Evolutionary conservation across 2,329 filamentous ascomycete species (phyloP).

Genomic region (Trichoderma brevicompactum): DNA sequence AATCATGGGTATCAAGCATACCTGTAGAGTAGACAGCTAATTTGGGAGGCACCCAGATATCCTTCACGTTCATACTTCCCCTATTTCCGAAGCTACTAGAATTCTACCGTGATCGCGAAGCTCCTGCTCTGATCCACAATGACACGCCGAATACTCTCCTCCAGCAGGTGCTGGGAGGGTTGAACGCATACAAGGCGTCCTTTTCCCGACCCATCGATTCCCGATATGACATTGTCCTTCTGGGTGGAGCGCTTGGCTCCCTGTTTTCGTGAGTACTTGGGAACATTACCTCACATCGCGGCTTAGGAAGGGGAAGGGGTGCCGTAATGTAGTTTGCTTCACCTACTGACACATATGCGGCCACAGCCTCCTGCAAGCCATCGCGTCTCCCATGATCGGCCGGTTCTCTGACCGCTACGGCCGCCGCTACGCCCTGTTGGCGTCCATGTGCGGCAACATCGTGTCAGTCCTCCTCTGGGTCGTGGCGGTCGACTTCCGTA

Average conservation of each 20-base stretch:
- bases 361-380: constrained; percentile 78
- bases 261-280: constrained; percentile 68
- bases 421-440: constrained; percentile 81
- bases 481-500: constrained; percentile 88
- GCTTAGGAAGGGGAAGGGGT: background rate
- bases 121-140: constrained; percentile 49
- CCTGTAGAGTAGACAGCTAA: constrained; percentile 23
- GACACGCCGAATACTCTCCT: constrained; percentile 68
- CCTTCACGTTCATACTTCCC: constrained; percentile 97
- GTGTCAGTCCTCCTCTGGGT: constrained; percentile 94
- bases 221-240: constrained; percentile 93
- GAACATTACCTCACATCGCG: background rate
- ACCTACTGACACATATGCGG: constrained; percentile 8
- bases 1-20: background rate
- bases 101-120: constrained; percentile 90
- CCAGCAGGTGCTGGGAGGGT: constrained; percentile 75
- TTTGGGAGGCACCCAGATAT: constrained; percentile 67
- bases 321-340: background rate
- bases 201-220: constrained; percentile 94
- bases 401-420: constrained; percentile 86
- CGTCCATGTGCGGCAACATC: constrained; percentile 92
- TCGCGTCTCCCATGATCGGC: constrained; percentile 91
- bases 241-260: constrained; percentile 91
- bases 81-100: constrained; percentile 94
- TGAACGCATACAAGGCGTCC: constrained; percentile 93